Base-by-base conservation (phyloP, 768 basidiomycete species). In the Tylopilus sp. region DNA sequence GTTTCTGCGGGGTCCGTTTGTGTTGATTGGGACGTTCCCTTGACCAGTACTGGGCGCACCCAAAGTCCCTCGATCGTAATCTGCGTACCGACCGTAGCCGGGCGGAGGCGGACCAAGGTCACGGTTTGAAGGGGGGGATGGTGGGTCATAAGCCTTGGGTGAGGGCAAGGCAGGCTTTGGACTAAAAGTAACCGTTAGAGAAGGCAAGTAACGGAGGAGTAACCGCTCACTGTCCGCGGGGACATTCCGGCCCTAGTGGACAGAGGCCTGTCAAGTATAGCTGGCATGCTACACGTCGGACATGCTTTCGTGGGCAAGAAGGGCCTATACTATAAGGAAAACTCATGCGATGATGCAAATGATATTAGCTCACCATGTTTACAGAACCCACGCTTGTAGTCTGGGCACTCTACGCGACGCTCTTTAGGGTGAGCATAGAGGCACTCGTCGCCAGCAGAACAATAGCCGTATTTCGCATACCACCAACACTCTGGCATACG, bases 401-500 rank as follows among this genome's bases (percentile, higher is more conserved):
- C 93, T 34, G 93, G 93, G 67, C 97, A 99, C 66, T 96, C 94
- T 4, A 91, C 84, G 52, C 85, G 82, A 46, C 94, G 81, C 71
- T 94, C 92, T 69, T 93, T 92, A 13, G 92, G 93, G 66, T 96
- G 92, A 16, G 92, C 91, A 69, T 98, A 99, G 60, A 99, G 76
- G 69, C 97, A 99, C 71, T 98, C 95, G 61, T 96, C 94, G 52
- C 97, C 96, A 19, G 94, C 87, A 24, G 92, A 91, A 70, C 97
- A 98, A 71, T 94, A 98, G 16, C 97, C 97, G 64, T 93, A 95
- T 71, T 96, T 97, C 47, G 92, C 92, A 70, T 86, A 98, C 94
- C 94, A 98, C 87, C 93, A 97, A 65, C 97, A 98, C 69, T 98
- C 92, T 7, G 97, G 97, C 95, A 98, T 98, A 55, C 92, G 87